Evolutionary conservation across 148 eudicot species (phyloP).

Genomic region (Rhododendron ovatum): DNA sequence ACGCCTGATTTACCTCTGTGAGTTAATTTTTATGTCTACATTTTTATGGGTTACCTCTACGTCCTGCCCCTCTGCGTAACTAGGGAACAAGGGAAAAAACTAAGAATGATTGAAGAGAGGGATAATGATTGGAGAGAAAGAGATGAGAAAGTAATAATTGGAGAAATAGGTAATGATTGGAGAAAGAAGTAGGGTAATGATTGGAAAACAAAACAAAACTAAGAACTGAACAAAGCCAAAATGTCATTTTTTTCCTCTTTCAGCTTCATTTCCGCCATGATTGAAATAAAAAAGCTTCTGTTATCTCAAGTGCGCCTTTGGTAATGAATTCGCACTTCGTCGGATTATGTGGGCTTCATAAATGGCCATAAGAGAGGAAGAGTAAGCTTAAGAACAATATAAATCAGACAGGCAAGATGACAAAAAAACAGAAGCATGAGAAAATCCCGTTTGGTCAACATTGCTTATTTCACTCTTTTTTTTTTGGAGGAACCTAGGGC

Average conservation of each 20-base stretch:
- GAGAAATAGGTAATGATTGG: too few relatives aligned
- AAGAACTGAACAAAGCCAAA: neutral
- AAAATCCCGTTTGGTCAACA: neutral
- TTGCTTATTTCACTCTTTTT: neutral
- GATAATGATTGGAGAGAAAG: too few relatives aligned
- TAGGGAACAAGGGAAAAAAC: neutral
- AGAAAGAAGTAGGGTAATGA: too few relatives aligned
- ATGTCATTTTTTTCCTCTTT: neutral
- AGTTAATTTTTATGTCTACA: neutral
- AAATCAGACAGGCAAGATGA: neutral
- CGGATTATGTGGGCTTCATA: neutral
- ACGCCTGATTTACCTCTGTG: neutral
- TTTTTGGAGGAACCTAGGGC: neutral
- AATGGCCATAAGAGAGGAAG: neutral
- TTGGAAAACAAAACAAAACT: too few relatives aligned
- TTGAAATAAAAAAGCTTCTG: neutral
- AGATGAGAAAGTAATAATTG: too few relatives aligned
- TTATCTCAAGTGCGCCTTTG: neutral
- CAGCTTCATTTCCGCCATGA: neutral
- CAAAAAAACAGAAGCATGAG: neutral
- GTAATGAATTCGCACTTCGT: neutral
- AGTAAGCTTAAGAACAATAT: neutral
- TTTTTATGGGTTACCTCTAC: neutral
- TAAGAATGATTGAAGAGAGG: neutral
- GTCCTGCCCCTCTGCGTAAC: neutral